Conservation (phyloP, 2,329 filamentous ascomycete genomes). For the Metarhizium humberi region DNA sequence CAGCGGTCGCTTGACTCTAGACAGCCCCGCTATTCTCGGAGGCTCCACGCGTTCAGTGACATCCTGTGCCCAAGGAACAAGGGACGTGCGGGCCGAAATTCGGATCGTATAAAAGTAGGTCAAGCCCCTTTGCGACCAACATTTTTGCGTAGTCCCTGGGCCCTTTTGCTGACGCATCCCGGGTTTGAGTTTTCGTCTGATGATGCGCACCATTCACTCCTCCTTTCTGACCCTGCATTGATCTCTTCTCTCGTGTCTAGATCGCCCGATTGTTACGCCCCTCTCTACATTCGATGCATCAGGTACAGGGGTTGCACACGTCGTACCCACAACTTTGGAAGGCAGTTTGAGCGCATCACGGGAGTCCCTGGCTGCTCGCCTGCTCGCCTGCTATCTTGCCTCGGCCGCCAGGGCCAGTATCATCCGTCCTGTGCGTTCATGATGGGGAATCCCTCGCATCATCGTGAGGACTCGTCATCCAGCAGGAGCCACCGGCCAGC, state of each 20-base stretch:
- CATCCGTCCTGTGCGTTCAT: conserved; percentile 10
- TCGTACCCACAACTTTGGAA: background rate
- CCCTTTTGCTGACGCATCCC: too few relatives aligned
- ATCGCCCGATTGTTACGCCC: background rate
- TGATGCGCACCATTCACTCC: background rate
- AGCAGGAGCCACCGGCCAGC: conserved; percentile 28
- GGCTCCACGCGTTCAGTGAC: background rate
- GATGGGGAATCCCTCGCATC: conserved; percentile 17
- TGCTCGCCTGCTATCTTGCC: background rate
- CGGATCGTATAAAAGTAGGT: background rate
- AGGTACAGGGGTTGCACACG: background rate
- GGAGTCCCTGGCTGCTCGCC: background rate
- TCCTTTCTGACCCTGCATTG: background rate
- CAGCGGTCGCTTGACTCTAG: background rate
- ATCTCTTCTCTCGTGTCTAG: background rate
- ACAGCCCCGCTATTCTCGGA: background rate
- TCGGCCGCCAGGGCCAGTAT: background rate
- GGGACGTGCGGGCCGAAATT: too few relatives aligned
- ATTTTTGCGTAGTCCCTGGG: too few relatives aligned
- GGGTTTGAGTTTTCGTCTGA: too few relatives aligned
- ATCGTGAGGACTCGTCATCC: conserved; percentile 17
- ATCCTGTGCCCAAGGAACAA: background rate
- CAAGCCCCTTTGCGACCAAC: background rate
- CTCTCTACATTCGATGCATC: background rate
- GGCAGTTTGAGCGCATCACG: background rate